Evolutionary conservation across 306 rosid genomes (phyloP), one percentile per base, ranked within the genome.

Genomic region (Argentina anserina): DNA sequence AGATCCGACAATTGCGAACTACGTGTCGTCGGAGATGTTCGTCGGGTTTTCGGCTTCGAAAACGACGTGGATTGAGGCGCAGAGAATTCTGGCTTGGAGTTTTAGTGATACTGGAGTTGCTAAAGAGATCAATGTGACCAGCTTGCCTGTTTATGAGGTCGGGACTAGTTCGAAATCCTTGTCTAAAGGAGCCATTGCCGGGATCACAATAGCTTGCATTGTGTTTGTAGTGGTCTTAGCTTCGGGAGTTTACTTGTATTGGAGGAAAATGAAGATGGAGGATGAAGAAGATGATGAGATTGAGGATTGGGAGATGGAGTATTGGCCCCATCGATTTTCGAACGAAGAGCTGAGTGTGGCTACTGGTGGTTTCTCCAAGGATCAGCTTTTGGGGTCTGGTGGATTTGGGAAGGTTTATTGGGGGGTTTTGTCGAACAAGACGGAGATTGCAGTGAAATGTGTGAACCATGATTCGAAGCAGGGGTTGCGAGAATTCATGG

Each of bases 401-500:
- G 98, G 98, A 34, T 94, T 94, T 46, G 98, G 98, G 20, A 91
- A 65, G 65, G 98, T 94, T 3, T 94, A 86, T 75, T 85, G 71
- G 68, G 98, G 98, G 25, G 79, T 70, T 12, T 61, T 87, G 0
- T 13, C 80, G 25, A 93, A 89, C 79, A 58, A 79, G 31, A 81
- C 92, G 0, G 78, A 82, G 65, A 45, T 91, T n/a, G 98, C 98
- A 2, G 98, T 93, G 5, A 93, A 93, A 70, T 89, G 96, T 69
- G 96, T 93, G 17, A 89, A 72, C 79, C 98, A 93, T 75, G 96
- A 93, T 76, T 93, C 98, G 3, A 93, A 89, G 76, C 98, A 93
- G 34, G 98, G 98, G n/a, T 20, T 90, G 26, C 58, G 87, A 23
- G 98, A 93, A 31, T 93, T 93, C 79, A 93, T 93, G 98, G 98